Evolutionary conservation across 106 monocot species (phyloP).

Genomic region (Narthecium ossifragum): DNA sequence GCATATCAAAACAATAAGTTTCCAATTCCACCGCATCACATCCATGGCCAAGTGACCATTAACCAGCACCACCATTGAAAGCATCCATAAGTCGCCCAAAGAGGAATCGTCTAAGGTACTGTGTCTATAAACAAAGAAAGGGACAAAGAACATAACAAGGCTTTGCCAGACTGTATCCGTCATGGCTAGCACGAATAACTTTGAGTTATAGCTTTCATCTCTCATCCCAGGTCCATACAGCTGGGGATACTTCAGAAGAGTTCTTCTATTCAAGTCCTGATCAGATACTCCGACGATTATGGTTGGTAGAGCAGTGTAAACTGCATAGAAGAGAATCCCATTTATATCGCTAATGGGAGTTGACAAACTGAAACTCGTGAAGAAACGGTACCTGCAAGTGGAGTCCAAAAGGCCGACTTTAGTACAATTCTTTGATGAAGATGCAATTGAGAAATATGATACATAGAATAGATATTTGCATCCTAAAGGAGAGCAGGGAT

Average conservation of each 20-base stretch:
- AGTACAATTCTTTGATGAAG: too few relatives aligned
- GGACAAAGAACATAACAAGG: slow-evolving; percentile 51
- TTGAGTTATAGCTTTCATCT: slow-evolving; percentile 79
- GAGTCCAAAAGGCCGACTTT: too few relatives aligned
- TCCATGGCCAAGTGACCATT: slow-evolving; percentile 79
- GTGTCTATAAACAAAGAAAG: slow-evolving; percentile 53
- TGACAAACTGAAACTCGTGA: slow-evolving; percentile 58
- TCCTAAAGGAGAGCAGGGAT: too few relatives aligned
- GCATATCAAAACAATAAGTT: slow-evolving; percentile 62
- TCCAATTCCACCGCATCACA: slow-evolving; percentile 75
- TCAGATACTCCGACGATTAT: slow-evolving; percentile 77
- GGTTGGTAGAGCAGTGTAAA: slow-evolving; percentile 83
- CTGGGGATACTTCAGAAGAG: slow-evolving; percentile 74
- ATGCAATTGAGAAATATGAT: too few relatives aligned
- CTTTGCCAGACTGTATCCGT: slow-evolving; percentile 85
- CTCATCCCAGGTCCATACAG: slow-evolving; percentile 80
- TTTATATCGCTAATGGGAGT: slow-evolving; percentile 63
- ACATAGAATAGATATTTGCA: too few relatives aligned
- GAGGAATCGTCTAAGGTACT: slow-evolving; percentile 49
- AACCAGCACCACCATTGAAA: slow-evolving; percentile 67
- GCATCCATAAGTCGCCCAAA: slow-evolving; percentile 64
- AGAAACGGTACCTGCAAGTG: slow-evolving; percentile 71
- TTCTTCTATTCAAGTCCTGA: slow-evolving; percentile 75
- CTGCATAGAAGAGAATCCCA: slow-evolving; percentile 47
- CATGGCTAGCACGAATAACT: slow-evolving; percentile 61